phyloP scores from a whole-genome alignment of 106 monocot species.

The Dendrobium huoshanense region DNA sequence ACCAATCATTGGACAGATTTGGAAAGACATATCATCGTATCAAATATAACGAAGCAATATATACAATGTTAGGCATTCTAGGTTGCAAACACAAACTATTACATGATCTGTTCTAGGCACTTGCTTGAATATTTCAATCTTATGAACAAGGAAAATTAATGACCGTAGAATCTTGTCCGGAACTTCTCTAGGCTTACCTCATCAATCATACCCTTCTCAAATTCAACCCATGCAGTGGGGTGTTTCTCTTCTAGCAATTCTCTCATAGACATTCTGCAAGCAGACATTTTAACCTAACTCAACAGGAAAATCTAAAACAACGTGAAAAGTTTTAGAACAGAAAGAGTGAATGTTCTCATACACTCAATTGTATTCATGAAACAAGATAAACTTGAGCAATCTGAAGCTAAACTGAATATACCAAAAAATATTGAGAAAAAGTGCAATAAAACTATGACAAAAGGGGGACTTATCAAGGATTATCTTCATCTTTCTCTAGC shows the following conservation, averaged over 20 bases:
- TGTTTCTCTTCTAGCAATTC: slow-evolving; percentile 80
- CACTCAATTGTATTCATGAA: background rate
- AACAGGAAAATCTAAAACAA: background rate
- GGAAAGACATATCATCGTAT: background rate
- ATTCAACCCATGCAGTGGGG: slow-evolving; percentile 91
- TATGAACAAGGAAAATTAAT: background rate
- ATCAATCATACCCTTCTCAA: slow-evolving; percentile 80
- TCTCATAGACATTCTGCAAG: slow-evolving; percentile 78
- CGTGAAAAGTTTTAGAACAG: background rate
- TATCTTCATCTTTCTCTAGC: background rate
- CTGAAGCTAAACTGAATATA: background rate
- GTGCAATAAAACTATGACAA: background rate
- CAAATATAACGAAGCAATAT: background rate
- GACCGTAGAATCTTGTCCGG: background rate
- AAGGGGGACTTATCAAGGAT: background rate
- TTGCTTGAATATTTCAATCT: background rate
- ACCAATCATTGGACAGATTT: background rate
- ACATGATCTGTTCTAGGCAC: background rate
- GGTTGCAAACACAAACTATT: background rate
- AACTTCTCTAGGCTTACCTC: slow-evolving; percentile 48
- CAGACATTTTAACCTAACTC: background rate
- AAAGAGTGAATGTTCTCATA: background rate
- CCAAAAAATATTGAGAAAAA: background rate
- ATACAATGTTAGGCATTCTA: background rate
- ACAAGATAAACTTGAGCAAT: background rate